Conservation (phyloP, 2,329 filamentous ascomycete species). For the Fusarium sulawesiense region DNA sequence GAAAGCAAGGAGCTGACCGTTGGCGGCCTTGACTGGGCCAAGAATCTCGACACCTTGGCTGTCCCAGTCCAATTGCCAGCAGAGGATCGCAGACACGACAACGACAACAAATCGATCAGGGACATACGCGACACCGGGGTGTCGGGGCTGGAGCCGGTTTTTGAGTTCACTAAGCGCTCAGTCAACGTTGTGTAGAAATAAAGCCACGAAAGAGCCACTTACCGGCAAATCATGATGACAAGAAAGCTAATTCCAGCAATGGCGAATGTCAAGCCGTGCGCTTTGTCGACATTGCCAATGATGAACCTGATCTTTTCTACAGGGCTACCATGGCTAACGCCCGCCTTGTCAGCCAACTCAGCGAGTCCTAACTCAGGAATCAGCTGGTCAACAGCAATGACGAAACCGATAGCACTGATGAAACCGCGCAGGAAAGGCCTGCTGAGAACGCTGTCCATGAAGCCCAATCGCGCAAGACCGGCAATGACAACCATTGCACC, state of each 20-base stretch:
- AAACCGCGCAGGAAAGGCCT: conserved; percentile 93
- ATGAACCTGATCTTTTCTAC: conserved; percentile 88
- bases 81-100: conserved; percentile 82
- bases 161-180: conserved; percentile 75
- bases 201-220: conserved; percentile 46
- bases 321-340: conserved; percentile 85
- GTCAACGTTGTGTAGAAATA: conserved; percentile 8
- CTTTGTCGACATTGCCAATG: conserved; percentile 70
- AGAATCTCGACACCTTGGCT: conserved; percentile 83
- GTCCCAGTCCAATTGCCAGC: conserved; percentile 83
- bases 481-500: conserved; percentile 90
- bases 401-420: conserved; percentile 95
- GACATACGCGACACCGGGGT: conserved; percentile 84
- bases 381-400: conserved; percentile 94
- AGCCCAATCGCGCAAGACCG: conserved; percentile 86
- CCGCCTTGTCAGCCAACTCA: conserved; percentile 69
- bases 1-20: conserved; percentile 80
- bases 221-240: conserved; percentile 92
- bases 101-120: conserved; percentile 94
- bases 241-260: conserved; percentile 83
- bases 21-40: conserved; percentile 80
- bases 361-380: conserved; percentile 88
- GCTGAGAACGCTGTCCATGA: conserved; percentile 93
- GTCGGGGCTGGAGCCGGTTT: conserved; percentile 80
- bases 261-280: conserved; percentile 79